Evolutionary conservation across 2,329 filamentous ascomycete genomes (phyloP).

Genomic region (Ophiostoma australiae): DNA sequence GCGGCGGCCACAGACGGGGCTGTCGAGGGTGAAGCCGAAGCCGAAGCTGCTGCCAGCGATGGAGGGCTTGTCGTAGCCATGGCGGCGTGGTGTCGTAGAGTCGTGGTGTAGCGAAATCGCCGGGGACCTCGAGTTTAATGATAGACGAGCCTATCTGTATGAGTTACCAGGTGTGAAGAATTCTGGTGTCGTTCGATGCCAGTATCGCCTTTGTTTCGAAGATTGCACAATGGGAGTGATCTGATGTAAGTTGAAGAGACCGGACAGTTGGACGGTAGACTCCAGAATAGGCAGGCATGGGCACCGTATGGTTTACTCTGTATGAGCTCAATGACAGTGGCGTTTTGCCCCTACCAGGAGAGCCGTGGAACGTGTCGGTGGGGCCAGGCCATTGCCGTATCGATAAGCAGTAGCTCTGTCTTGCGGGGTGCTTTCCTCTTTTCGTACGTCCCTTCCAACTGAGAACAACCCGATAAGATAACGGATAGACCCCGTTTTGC

Average conservation of each 20-base stretch:
- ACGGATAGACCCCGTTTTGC: neutral
- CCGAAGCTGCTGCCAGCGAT: neutral
- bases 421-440: neutral
- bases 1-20: constrained; percentile 14
- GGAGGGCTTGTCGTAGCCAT: constrained; percentile 6
- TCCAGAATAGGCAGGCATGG: neutral
- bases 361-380: neutral
- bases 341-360: constrained; percentile 1
- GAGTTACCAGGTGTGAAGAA: neutral
- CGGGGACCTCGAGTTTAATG: neutral
- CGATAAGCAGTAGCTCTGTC: neutral
- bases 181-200: neutral
- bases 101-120: neutral
- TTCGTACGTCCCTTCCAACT: neutral
- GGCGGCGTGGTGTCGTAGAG: neutral
- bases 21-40: neutral
- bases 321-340: neutral
- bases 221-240: neutral
- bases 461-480: neutral
- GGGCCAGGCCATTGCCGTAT: neutral
- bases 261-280: neutral
- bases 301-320: neutral
- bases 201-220: neutral
- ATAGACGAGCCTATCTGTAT: neutral
- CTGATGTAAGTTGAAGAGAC: neutral